phyloP scores from a whole-genome alignment of 2,329 filamentous ascomycete genomes.

The Ceratocystis huliohia region DNA sequence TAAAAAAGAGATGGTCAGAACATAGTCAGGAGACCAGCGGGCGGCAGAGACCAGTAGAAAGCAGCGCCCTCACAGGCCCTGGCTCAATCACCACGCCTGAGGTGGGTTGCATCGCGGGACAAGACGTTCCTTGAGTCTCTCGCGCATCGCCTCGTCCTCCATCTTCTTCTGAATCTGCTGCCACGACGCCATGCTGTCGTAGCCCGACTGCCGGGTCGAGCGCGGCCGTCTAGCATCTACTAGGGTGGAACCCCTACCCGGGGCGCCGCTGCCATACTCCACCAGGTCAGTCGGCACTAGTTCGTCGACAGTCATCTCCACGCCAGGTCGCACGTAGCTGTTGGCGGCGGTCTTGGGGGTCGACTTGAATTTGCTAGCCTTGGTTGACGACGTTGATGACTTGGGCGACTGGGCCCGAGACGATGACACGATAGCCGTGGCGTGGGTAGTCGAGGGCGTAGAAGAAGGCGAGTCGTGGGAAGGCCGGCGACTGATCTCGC shows the following conservation, averaged over 20 bases:
- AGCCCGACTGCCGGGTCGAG: neutral
- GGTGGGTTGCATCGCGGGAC: neutral
- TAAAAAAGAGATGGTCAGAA: neutral
- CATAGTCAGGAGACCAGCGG: neutral
- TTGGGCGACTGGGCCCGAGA: neutral
- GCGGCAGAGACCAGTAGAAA: neutral
- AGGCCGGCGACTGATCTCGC: conserved; percentile 5
- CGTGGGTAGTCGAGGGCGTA: neutral
- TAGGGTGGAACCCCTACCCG: neutral
- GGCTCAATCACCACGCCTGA: neutral
- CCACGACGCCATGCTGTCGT: neutral
- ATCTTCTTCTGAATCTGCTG: neutral
- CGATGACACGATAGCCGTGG: neutral
- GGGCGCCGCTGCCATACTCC: neutral
- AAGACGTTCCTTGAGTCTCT: conserved; percentile 12
- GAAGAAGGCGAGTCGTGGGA: neutral
- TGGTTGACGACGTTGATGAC: neutral
- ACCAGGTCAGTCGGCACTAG: neutral
- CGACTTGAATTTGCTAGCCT: neutral
- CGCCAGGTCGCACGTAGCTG: neutral
- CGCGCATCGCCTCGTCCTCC: neutral
- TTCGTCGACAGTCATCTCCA: neutral
- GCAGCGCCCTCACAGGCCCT: too few relatives aligned
- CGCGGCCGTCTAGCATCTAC: neutral
- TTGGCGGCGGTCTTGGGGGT: neutral